Evolutionary conservation across 2,329 filamentous ascomycete species (phyloP), one percentile per base, ranked within the genome.

Genomic region (Gaeumannomyces sp.): DNA sequence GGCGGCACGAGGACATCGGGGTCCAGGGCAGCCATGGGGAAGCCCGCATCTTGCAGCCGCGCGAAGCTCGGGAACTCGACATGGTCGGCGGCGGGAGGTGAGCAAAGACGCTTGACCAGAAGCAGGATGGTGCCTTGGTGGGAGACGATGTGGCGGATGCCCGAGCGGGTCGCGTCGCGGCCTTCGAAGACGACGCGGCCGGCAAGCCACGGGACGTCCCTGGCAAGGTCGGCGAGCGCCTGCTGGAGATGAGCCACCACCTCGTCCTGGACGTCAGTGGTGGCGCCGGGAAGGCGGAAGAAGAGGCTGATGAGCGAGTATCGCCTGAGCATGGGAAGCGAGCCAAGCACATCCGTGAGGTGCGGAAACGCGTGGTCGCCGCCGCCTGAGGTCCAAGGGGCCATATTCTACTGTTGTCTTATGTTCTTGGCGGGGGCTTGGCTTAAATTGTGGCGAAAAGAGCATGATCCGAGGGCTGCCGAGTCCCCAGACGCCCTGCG

Each of bases 21-120:
- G 61, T 82, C 77, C 10, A 86, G 73, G 76, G 84, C 78, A 35
- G 69, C 69, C 64, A 82, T 76, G 0, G 83, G 82, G 45, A 79
- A 84, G 0, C 72, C 67, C 0, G 76, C 74, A 0, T 68, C 69
- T 2, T 76, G 70, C 72, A 82, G 77, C 0, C 74, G 76, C 0
- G 78, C 75, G 8, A 62, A 56, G 45, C 61, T 62, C 38, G 61
- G 27, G 16, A 62, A 29, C 27, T 27, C 60, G 7, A 28, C 27
- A 38, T 38, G 19, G 35, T 53, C 38, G 35, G 35, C 35, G 4
- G 75, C 69, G 3, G 69, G 69, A 1, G 71, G 29, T 38, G 78
- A 73, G 58, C 73, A 27, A 22, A 79, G 70, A 65, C 84, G 78
- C 67, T 78, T 81, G 13, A 83, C 68, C 2, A 76, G 66, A 0